Conservation (phyloP, 345 rosid species). For the Lumnitzera racemosa region DNA sequence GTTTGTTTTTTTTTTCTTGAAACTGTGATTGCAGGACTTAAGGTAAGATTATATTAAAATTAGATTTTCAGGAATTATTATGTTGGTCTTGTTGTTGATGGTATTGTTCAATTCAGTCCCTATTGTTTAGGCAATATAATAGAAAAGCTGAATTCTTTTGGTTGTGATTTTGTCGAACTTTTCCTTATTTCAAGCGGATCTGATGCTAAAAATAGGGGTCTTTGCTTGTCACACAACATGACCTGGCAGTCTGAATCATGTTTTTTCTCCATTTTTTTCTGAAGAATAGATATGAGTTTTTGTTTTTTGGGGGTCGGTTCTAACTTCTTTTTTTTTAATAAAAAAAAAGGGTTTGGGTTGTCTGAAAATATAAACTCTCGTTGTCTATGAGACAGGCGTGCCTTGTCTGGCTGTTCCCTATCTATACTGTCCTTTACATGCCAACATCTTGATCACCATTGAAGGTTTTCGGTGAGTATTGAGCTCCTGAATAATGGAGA, state of each 20-base stretch:
- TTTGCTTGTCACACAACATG: no score
- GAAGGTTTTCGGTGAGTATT: conserved; percentile 30
- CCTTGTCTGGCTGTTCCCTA: conserved; percentile 4
- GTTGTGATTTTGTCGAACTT: conserved; percentile 10
- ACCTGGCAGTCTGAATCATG: no score
- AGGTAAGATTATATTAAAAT: no score
- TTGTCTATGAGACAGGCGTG: conserved; percentile 18
- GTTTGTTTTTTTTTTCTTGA: no score
- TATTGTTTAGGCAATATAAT: no score
- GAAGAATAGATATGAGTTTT: no score
- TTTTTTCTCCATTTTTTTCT: background rate
- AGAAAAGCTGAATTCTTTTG: background rate
- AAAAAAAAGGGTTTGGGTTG: no score
- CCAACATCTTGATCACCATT: conserved; percentile 14
- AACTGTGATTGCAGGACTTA: no score
- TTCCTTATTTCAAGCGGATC: conserved; percentile 24
- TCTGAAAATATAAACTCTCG: background rate
- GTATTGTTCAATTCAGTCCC: no score
- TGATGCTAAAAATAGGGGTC: conserved; percentile 21
- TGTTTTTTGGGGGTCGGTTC: no score
- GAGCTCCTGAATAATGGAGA: conserved; percentile 41
- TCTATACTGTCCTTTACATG: conserved; percentile 9
- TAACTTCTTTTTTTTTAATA: background rate
- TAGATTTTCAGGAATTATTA: no score
- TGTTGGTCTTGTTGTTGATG: no score